These are phyloP conservation scores for Lachancea nothofagi DNA, from an alignment of 805 yeast genomes.

Conservation along the genomic window DNA sequence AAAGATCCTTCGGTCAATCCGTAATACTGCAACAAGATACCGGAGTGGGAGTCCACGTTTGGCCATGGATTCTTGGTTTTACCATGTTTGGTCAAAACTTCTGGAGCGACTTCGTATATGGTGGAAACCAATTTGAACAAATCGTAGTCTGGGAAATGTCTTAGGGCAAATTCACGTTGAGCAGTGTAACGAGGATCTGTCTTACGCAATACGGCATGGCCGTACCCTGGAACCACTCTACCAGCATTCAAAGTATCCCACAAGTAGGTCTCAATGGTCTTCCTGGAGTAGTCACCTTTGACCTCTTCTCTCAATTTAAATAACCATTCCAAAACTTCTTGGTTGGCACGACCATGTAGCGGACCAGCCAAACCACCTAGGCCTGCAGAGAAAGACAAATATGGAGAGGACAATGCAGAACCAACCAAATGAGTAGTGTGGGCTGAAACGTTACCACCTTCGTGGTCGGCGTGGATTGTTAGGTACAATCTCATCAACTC, in stretches of 20 bases:
- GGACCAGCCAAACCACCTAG: constrained; percentile 83
- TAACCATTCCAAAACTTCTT: constrained; percentile 80
- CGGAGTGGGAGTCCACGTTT: constrained; percentile 84
- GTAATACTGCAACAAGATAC: constrained; percentile 78
- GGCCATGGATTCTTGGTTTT: constrained; percentile 94
- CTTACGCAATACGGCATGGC: constrained; percentile 80
- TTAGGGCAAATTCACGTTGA: constrained; percentile 74
- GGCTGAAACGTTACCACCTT: constrained; percentile 82
- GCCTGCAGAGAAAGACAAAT: constrained; percentile 71
- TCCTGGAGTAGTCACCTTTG: constrained; percentile 61
- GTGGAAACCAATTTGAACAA: constrained; percentile 72
- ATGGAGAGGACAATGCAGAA: constrained; percentile 73
- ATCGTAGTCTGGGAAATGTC: constrained; percentile 73
- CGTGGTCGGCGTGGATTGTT: constrained; percentile 82
- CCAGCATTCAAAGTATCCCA: constrained; percentile 69
- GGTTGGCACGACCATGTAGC: constrained; percentile 79
- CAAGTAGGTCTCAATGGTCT: constrained; percentile 59
- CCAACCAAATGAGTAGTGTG: constrained; percentile 81
- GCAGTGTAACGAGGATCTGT: constrained; percentile 86
- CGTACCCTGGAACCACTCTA: constrained; percentile 83
- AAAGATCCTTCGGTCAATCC: constrained; percentile 76
- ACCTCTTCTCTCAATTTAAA: constrained; percentile 54
- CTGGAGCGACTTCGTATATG: constrained; percentile 79
- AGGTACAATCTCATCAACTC: constrained; percentile 77
- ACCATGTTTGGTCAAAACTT: constrained; percentile 74